Base-by-base conservation (phyloP, 2,329 filamentous ascomycete genomes). In the Coniochaeta sp. region DNA sequence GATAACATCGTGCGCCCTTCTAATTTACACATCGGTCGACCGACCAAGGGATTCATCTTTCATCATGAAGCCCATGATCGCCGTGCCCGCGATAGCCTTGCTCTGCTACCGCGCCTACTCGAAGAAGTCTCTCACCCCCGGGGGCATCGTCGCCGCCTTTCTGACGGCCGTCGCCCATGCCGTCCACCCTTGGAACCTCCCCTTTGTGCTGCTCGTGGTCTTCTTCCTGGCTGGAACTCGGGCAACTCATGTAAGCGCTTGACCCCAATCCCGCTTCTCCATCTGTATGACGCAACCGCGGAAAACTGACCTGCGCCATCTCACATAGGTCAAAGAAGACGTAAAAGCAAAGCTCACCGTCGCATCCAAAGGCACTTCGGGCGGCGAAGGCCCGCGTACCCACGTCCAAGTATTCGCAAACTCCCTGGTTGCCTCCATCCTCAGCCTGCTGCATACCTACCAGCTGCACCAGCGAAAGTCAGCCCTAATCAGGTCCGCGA, bases 341-440 rank as follows among this genome's bases (percentile, higher is more conserved):
- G 79, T 92, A 68, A 99, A 99, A 76, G 85, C 89, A 1, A 84
- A 81, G 43, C 78, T 98, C 66, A 98, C 95, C 0, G 76, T 96
- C 62, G 88, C 88, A 55, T 85, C 92, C 2, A 83, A 83, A 54
- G 93, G 92, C 61, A 79, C 82, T 17, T 78, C 84, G 0, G 91
- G 89, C 56, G 91, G 91, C 62, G 93, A 97, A 73, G 90, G 90
- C 0, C 83, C 91, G 7, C 83, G 93, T 61, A 96, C 88, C 14
- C 89, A 96, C 71, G 78, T 95, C 34, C 93, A 98, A 81, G 86
- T 98, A 11, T 80, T 98, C 28, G 91, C 93, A 55, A 98, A 98
- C 74, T 96, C 91, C 0, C 77, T 88, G 47, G 85, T 90, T 62
- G 92, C 91, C 3, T 90, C 89, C 5, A 73, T 93, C 16, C 73